phyloP scores from a whole-genome alignment of 2,329 filamentous ascomycete genomes.

The Pseudopithomyces chartarum region DNA sequence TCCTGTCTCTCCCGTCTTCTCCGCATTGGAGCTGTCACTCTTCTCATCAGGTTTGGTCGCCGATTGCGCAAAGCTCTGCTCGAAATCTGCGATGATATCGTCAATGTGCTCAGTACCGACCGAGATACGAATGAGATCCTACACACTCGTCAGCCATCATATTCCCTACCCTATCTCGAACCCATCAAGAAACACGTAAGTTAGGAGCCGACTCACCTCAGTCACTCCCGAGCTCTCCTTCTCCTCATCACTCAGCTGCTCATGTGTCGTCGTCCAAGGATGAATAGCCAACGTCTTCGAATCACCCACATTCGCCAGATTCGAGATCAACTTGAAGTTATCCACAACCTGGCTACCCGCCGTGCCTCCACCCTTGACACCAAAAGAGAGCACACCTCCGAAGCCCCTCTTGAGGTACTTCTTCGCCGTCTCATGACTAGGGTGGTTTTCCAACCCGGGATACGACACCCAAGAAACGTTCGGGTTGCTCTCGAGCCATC shows the following conservation, averaged over 20 bases:
- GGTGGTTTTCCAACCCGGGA: conserved; percentile 82
- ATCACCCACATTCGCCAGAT: conserved; percentile 94
- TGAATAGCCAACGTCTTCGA: conserved; percentile 95
- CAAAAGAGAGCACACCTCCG: conserved; percentile 90
- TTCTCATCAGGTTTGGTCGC: conserved; percentile 50
- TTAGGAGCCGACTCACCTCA: conserved; percentile 54
- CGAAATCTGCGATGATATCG: conserved; percentile 94
- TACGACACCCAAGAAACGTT: conserved; percentile 95
- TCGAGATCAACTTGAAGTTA: conserved; percentile 91
- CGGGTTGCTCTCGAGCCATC: conserved; percentile 80
- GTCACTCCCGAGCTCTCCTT: conserved; percentile 81
- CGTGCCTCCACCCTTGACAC: conserved; percentile 84
- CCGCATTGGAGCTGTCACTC: conserved; percentile 38
- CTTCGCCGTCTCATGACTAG: conserved; percentile 79
- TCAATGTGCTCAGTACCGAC: conserved; percentile 97
- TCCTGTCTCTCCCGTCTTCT: conserved; percentile 32
- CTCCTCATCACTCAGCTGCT: conserved; percentile 86
- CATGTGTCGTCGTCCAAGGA: conserved; percentile 93
- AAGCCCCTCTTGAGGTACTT: conserved; percentile 85
- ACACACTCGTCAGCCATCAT: conserved; percentile 12
- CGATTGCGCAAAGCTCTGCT: conserved; percentile 77
- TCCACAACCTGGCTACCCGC: conserved; percentile 90
- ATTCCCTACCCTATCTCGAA: not conserved
- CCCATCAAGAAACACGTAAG: not conserved
- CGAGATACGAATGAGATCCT: conserved; percentile 92